Conservation (phyloP, 768 basidiomycete species). For the Russula emetica region DNA sequence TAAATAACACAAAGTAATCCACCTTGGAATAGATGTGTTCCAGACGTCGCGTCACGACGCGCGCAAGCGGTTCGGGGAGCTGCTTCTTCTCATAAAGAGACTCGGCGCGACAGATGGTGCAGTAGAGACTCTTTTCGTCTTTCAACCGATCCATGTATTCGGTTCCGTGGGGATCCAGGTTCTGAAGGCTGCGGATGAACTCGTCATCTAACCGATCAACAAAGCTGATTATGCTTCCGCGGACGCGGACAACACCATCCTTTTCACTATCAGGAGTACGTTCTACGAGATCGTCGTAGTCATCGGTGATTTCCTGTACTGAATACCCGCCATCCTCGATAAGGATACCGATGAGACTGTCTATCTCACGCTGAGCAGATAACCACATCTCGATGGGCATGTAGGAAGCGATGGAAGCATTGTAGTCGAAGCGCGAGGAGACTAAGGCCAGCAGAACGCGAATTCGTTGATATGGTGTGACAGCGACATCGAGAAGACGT, state of each 20-base stretch:
- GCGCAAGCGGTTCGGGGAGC: slow-evolving; percentile 72
- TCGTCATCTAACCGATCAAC: slow-evolving; percentile 97
- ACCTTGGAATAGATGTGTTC: slow-evolving; percentile 99
- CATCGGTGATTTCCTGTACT: slow-evolving; percentile 80
- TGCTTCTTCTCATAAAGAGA: slow-evolving; percentile 81
- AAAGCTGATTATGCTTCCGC: slow-evolving; percentile 94
- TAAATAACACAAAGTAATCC: slow-evolving; percentile 15
- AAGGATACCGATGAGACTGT: slow-evolving; percentile 79
- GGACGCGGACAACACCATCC: slow-evolving; percentile 74
- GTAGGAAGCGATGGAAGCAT: slow-evolving; percentile 74
- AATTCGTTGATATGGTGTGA: slow-evolving; percentile 87
- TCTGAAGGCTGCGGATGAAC: slow-evolving; percentile 95
- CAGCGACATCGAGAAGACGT: slow-evolving; percentile 77
- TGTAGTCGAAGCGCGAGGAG: slow-evolving; percentile 96
- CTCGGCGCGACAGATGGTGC: slow-evolving; percentile 89
- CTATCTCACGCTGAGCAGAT: slow-evolving; percentile 80
- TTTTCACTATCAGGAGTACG: slow-evolving; percentile 69
- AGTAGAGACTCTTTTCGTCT: slow-evolving; percentile 92
- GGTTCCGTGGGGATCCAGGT: slow-evolving; percentile 98
- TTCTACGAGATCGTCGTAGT: slow-evolving; percentile 89
- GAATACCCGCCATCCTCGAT: slow-evolving; percentile 68
- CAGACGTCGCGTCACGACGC: slow-evolving; percentile 90
- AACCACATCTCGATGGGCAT: slow-evolving; percentile 95
- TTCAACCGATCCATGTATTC: slow-evolving; percentile 97
- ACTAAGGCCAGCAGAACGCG: slow-evolving; percentile 91